These are phyloP conservation scores for Phytophthora niederhauseri DNA, from an alignment of 352 stramenopile species.

Conservation along the genomic window DNA sequence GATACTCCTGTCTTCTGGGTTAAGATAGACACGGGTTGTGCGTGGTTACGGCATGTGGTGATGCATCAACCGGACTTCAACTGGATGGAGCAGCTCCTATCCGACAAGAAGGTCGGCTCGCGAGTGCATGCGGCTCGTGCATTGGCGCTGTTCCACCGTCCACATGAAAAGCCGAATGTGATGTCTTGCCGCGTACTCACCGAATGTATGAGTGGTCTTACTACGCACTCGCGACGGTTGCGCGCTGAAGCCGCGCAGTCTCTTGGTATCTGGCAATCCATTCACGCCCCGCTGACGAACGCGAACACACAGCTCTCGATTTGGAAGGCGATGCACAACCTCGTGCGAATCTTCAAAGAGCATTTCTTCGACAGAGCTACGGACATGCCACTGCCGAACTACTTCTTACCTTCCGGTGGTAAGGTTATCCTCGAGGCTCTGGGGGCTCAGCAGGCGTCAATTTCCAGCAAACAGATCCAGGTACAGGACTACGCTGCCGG, in stretches of 20 bases:
- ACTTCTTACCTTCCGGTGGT: conserved; percentile 84
- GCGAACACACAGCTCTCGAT: conserved; percentile 81
- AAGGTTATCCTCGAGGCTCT: conserved; percentile 83
- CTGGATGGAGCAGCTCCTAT: conserved; percentile 89
- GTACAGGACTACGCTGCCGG: conserved; percentile 85
- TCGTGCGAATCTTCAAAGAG: conserved; percentile 91
- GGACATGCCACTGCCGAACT: conserved; percentile 89
- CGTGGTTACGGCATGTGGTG: conserved; percentile 82
- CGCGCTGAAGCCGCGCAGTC: conserved; percentile 77
- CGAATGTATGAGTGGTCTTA: conserved; percentile 86
- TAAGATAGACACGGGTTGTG: conserved; percentile 81
- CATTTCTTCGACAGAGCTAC: conserved; percentile 85
- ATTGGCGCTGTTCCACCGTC: conserved; percentile 76
- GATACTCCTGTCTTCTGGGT: conserved; percentile 90
- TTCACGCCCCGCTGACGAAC: conserved; percentile 83
- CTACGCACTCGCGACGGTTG: conserved; percentile 77
- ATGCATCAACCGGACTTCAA: conserved; percentile 91
- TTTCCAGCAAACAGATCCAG: conserved; percentile 87
- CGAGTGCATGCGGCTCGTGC: conserved; percentile 81
- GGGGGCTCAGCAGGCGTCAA: conserved; percentile 79
- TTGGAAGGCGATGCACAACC: conserved; percentile 88
- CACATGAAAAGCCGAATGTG: conserved; percentile 88
- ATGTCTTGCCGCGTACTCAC: conserved; percentile 86
- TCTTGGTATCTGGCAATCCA: conserved; percentile 86
- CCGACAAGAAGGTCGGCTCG: conserved; percentile 83